Base-by-base conservation (phyloP, 2,329 filamentous ascomycete genomes). In the Sporothrix pseudoabietina region DNA sequence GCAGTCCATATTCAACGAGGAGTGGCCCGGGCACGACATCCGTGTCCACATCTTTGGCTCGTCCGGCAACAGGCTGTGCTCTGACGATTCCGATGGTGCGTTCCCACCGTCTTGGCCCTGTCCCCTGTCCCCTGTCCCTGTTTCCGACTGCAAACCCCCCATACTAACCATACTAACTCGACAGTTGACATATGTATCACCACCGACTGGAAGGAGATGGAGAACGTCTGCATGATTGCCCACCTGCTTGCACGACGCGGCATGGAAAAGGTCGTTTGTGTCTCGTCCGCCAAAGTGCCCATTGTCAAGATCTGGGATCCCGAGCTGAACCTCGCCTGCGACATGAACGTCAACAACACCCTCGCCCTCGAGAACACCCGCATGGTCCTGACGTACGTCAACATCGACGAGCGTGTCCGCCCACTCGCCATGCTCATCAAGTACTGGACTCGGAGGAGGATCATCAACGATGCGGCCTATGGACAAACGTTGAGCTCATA, bases 241-340 rank as follows among this genome's bases (percentile, higher is more conserved):
- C 92, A 94, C 76, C 88, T 96, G 72, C 86, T 99, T 66, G 91
- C 92, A 69, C 92, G 90, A 81, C 90, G 94, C 84, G 95, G 95
- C 54, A 99, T 99, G 96, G 89, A 98, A 81, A 93, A 93, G 78
- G 94, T 99, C 0, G 92, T 98, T 32, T 99, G 96, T 80, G 94
- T 98, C 71, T 94, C 94, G 39, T 93, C 92, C 57, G 96, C 96
- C 74, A 98, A 98, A 82, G 96, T 99, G 16, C 95, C 96, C 4
- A 99, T 99, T 79, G 96, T 99, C 77, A 98, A 98, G 84, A 93
- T 97, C 72, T 99, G 96, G 94, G 96, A 99, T 80, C 96, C 96
- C 3, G 94, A 97, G 81, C 85, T 98, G 73, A 86, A 91, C 76
- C 86, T 99, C 69, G 92, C 94, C 19, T 98, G 94, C 81, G 96